phyloP scores from a whole-genome alignment of 2,329 filamentous ascomycete genomes.

The Apiospora marii region DNA sequence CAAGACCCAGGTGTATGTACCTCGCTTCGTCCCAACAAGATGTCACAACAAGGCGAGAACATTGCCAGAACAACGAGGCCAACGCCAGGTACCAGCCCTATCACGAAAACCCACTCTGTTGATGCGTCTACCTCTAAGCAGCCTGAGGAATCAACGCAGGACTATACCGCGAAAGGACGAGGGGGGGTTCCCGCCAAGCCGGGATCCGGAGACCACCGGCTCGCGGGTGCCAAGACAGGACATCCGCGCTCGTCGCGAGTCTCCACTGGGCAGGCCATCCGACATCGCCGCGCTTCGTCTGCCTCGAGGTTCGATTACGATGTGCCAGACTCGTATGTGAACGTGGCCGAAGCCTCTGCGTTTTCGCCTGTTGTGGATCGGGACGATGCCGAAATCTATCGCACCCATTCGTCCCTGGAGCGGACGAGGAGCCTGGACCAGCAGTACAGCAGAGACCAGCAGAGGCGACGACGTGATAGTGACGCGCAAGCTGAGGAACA shows the following conservation, averaged over 20 bases:
- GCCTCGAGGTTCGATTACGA: constrained; percentile 41
- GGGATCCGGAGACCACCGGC: neutral
- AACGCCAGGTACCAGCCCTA: no score
- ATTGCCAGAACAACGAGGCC: no score
- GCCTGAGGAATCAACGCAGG: neutral
- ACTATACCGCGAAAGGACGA: constrained; percentile 37
- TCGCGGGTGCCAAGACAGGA: neutral
- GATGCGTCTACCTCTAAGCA: neutral
- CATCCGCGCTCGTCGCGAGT: constrained; percentile 23
- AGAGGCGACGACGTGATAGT: constrained; percentile 24
- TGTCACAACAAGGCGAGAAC: neutral
- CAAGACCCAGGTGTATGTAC: neutral
- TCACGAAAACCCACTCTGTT: no score
- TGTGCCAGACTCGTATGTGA: constrained; percentile 48
- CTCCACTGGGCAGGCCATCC: constrained; percentile 29
- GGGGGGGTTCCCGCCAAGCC: neutral
- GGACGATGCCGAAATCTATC: constrained; percentile 46
- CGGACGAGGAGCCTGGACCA: constrained; percentile 41
- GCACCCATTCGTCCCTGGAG: constrained; percentile 48
- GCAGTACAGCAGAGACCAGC: constrained; percentile 27
- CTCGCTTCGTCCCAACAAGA: neutral
- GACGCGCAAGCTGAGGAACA: neutral
- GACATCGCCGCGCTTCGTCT: constrained; percentile 31
- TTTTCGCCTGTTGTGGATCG: constrained; percentile 55
- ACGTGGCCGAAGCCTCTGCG: constrained; percentile 52